Base-by-base conservation (phyloP, 1,139 yeast genomes). In the Blastobotrys raffinosifermentans region DNA sequence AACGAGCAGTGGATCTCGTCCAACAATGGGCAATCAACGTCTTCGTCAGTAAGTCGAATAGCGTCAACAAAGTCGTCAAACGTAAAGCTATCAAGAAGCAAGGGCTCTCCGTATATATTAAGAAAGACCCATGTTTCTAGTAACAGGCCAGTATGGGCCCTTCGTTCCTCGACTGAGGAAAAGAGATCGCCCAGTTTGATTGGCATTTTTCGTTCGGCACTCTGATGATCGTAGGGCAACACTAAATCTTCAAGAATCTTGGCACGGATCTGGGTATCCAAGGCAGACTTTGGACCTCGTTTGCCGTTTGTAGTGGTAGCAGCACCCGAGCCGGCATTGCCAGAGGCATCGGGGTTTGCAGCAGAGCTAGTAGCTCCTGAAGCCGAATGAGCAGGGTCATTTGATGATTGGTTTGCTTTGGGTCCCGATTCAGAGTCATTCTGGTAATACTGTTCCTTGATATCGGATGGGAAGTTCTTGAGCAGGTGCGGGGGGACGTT, bases 21-120 rank as follows among this genome's bases (percentile, higher is more conserved):
- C 32, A 84, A 57, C 34, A 83, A 57, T 19, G 68, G 72, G 50
- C 86, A 78, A 8, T 70, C 69, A 9, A 62, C 55, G 17, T 64
- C 69, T 31, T 69, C 69, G 32, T 70, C 68, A 27, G 60, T 53
- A 38, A 46, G 75, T 9, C 70, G 69, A 63, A 85, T 64, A 2
- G 82, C 78, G 41, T 75, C 75, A 4, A 81, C 56, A 52, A 77
- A 82, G 53, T 83, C 93, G 58, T 85, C 94, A 63, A 81, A 82
- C 0, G 93, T 80, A 48, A 84, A 80, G 0, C 83, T 74, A 53
- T 81, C 89, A 15, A 85, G 64, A 11, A 72, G 58, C 34, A 83
- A 63, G 1, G 84, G 77, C 21, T 70, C 70, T 48, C 77, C 77
- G 54, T 79, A 85, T 37, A 83, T 73, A 53, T 84, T 84, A 32